These are phyloP conservation scores for Claviceps capensis DNA, from an alignment of 2,329 filamentous ascomycete genomes.

Conservation along the genomic window DNA sequence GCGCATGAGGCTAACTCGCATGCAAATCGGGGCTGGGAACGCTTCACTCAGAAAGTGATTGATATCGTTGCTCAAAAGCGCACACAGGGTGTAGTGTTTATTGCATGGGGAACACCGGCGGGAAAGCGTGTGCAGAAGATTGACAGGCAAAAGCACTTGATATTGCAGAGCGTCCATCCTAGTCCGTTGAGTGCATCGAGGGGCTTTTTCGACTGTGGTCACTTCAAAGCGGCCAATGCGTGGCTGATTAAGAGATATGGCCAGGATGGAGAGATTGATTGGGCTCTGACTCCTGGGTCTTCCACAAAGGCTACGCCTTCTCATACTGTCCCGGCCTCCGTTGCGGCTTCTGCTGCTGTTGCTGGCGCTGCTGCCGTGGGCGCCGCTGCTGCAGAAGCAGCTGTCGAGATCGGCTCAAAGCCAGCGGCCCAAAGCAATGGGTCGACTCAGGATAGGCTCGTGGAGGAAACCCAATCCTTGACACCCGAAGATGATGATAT, in stretches of 20 bases:
- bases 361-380: slow-evolving; percentile 11
- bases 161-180: slow-evolving; percentile 79
- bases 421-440: slow-evolving; percentile 8
- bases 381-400: slow-evolving; percentile 9
- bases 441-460: neutral
- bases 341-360: neutral
- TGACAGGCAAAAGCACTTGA: slow-evolving; percentile 59
- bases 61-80: slow-evolving; percentile 70
- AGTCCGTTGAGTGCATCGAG: slow-evolving; percentile 76
- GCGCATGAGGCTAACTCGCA: slow-evolving; percentile 82
- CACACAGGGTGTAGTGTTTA: slow-evolving; percentile 73
- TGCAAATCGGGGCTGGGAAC: slow-evolving; percentile 79
- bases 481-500: slow-evolving; percentile 14
- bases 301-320: slow-evolving; percentile 17
- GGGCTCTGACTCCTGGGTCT: slow-evolving; percentile 43
- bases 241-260: slow-evolving; percentile 77
- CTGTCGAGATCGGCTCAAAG: slow-evolving; percentile 12
- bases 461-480: neutral
- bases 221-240: slow-evolving; percentile 71
- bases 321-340: neutral
- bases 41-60: slow-evolving; percentile 82
- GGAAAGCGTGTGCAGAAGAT: slow-evolving; percentile 65
- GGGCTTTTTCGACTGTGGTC: slow-evolving; percentile 73
- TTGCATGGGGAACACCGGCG: slow-evolving; percentile 86
- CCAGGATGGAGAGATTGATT: slow-evolving; percentile 68